Conservation (phyloP, 257 asterid species). For the Solanum chilense region DNA sequence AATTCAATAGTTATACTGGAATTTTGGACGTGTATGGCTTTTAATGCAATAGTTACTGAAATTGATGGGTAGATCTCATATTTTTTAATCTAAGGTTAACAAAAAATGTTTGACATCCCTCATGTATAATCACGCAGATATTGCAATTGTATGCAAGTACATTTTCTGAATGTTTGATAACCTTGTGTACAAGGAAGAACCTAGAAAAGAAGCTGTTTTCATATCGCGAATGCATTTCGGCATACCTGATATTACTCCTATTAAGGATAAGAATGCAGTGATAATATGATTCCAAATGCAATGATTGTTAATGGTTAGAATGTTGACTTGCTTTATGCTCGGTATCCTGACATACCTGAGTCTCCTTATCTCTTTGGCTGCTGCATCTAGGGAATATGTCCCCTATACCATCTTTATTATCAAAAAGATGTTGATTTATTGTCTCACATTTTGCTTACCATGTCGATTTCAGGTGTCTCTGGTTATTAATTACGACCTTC, state of each 20-base stretch:
- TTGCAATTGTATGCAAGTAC: neutral
- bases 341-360: neutral
- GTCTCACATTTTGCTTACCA: neutral
- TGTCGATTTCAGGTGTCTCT: slow-evolving; percentile 49
- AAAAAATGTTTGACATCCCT: neutral
- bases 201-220: neutral
- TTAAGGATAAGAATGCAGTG: neutral
- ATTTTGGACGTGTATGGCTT: neutral
- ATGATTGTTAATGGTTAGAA: neutral
- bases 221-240: neutral
- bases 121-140: neutral
- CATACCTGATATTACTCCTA: neutral
- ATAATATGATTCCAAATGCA: neutral
- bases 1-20: neutral
- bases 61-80: neutral
- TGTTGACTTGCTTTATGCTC: neutral
- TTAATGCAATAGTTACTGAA: neutral
- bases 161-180: neutral
- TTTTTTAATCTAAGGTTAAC: neutral
- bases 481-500: slow-evolving; percentile 96
- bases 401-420: neutral
- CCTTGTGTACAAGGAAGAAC: neutral
- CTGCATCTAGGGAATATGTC: neutral
- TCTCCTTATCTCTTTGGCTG: neutral
- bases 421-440: neutral